phyloP scores from a whole-genome alignment of 2,329 filamentous ascomycete species.

The Xenoacremonium recifei region DNA sequence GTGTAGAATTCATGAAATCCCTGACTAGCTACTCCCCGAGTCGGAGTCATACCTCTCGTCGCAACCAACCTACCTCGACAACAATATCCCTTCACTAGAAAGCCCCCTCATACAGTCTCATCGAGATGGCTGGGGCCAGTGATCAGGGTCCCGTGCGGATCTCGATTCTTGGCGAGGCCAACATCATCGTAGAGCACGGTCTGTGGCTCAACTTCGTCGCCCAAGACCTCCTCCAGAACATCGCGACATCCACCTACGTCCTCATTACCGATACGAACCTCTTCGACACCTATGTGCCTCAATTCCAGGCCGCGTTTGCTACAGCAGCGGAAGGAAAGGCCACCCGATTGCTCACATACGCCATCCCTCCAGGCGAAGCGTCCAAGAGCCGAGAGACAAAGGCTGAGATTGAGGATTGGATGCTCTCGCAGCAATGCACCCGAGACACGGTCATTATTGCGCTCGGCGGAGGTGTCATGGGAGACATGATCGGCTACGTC shows the following conservation, averaged over 20 bases:
- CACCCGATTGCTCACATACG: conserved; percentile 77
- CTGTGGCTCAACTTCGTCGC: conserved; percentile 83
- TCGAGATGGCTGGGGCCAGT: conserved; percentile 23
- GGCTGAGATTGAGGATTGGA: conserved; percentile 95
- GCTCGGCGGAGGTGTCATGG: conserved; percentile 93
- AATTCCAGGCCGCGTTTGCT: conserved; percentile 56
- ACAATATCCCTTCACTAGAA: too few species aligned
- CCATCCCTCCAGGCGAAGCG: conserved; percentile 85
- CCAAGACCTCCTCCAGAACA: conserved; percentile 73
- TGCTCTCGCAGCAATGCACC: conserved; percentile 88
- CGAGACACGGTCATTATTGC: conserved; percentile 94
- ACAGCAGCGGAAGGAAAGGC: conserved; percentile 22
- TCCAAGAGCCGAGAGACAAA: conserved; percentile 94
- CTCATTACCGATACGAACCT: conserved; percentile 97
- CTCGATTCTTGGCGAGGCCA: conserved; percentile 81
- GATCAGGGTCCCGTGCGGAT: conserved; percentile 56
- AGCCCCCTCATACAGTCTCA: too few species aligned
- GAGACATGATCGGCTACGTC: conserved; percentile 96
- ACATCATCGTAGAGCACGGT: conserved; percentile 88
- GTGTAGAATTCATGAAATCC: too few species aligned
- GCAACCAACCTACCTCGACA: too few species aligned
- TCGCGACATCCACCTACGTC: conserved; percentile 87
- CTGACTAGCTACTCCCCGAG: too few species aligned
- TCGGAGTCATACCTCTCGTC: too few species aligned
- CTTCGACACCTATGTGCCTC: conserved; percentile 73